Evolutionary conservation across 176 grass and related monocot species (phyloP).

Genomic region (Bromus sterilis): DNA sequence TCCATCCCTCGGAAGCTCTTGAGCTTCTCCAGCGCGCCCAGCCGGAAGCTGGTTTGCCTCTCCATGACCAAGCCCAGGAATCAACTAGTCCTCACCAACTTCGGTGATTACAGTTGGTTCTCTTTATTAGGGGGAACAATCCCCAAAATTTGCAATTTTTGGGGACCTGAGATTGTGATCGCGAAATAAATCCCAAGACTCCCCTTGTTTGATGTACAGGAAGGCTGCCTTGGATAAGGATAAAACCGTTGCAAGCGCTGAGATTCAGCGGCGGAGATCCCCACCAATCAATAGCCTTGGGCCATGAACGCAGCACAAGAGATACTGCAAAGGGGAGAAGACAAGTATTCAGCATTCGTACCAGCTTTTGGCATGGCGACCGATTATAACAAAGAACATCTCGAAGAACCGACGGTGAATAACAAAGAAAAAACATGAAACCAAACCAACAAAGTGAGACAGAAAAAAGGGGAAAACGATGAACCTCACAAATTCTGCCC

Average conservation of each 20-base stretch:
- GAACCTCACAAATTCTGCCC: background rate
- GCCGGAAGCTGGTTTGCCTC: conserved; percentile 44
- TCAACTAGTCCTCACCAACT: background rate
- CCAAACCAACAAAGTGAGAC: background rate
- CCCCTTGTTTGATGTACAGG: background rate
- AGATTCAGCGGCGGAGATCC: background rate
- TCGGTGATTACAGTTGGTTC: background rate
- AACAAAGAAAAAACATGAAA: background rate
- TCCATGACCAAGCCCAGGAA: conserved; percentile 12
- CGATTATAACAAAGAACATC: background rate
- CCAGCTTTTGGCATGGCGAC: background rate
- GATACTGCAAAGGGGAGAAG: background rate
- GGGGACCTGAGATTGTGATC: background rate
- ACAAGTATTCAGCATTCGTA: background rate
- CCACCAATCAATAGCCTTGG: background rate
- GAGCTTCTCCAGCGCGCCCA: conserved; percentile 55
- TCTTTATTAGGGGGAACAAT: background rate
- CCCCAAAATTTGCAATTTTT: background rate
- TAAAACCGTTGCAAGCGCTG: background rate
- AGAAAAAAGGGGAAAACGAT: background rate
- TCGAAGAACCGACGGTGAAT: background rate
- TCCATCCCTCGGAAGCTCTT: conserved; percentile 58
- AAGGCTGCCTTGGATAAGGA: background rate
- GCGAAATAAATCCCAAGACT: background rate
- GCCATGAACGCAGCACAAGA: background rate